Evolutionary conservation across 2,329 filamentous ascomycete species (phyloP), one percentile per base, ranked within the genome.

Genomic region (Clarireedia paspali): DNA sequence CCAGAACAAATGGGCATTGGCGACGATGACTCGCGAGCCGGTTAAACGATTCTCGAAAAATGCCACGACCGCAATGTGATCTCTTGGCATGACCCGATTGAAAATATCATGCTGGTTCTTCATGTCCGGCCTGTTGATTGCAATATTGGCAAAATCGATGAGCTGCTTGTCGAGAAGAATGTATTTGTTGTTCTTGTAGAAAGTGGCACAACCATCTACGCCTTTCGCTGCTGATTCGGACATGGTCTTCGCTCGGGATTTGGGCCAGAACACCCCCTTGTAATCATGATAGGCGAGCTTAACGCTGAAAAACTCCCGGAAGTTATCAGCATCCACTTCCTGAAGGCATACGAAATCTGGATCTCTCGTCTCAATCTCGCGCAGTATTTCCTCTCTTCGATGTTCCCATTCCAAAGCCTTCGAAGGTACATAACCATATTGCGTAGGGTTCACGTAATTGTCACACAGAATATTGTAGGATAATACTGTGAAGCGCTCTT

Each of bases 391-490:
- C 56, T 88, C 83, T 67, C 86, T 87, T 54, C 94, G 85, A 67
- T 89, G 91, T 39, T 94, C 87, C 94, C 94, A 99, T 27, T 82
- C 77, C 24, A 99, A 77, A 7, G 90, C 90, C 55, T 81, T 81
- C 15, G 85, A 86, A 2, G 94, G 89, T 0, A 91, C 92, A 70
- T 97, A 97, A 45, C 92, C 92, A 69, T 96, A 97, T 60, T 89
- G 83, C 54, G 84, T 79, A 54, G 84, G 79, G 0, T 91, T 96
- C 4, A 91, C 91, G 65, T 94, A 95, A 67, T 91, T 89, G 72
- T 96, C 91, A 72, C 92, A 96, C 10, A 99, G 80, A 47, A 92
- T 95, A 70, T 99, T 99, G 84, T 94, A 96, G 23, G 89, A 95
- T 59, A 97, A 78, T 7, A 95, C 85, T 56, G 88, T 89, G 69